A percentile compares a stretch with the other conserved stretches of the same genome.
Evolutionary conservation across 2,329 filamentous ascomycete species (phyloP).

Genomic region (Reticulascus tulasneorum): DNA sequence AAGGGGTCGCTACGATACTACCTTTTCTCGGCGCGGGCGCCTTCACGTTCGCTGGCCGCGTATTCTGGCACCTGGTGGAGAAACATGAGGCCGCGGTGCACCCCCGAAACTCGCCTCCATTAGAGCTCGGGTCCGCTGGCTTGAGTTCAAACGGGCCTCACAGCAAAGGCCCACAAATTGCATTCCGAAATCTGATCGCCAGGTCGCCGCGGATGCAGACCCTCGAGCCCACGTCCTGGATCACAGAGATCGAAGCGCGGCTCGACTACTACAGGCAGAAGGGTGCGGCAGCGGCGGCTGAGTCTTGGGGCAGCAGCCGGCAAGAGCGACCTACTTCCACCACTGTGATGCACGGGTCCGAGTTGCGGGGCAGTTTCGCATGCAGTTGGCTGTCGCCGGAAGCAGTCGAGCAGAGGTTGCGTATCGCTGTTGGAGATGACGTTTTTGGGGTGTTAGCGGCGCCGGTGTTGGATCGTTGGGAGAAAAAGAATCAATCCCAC

Average conservation of each 20-base stretch:
- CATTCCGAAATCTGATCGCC: slow-evolving; percentile 13
- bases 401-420: slow-evolving; percentile 2
- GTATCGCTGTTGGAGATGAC: slow-evolving; percentile 7
- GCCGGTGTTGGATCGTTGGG: slow-evolving; percentile 9
- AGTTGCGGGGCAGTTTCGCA: not conserved
- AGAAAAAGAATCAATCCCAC: slow-evolving; percentile 3
- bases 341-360: not conserved
- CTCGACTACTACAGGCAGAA: slow-evolving; percentile 16
- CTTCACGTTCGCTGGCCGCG: slow-evolving; percentile 19
- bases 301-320: slow-evolving; percentile 14
- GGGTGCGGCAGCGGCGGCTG: too few species aligned
- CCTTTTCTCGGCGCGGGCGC: slow-evolving; percentile 21
- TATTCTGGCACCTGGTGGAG: slow-evolving; percentile 23
- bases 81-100: slow-evolving; percentile 16
- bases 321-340: slow-evolving; percentile 3
- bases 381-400: slow-evolving; percentile 6
- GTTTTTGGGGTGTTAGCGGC: slow-evolving; percentile 8
- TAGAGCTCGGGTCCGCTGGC: too few species aligned
- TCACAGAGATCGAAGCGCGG: slow-evolving; percentile 19
- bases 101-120: slow-evolving; percentile 3
- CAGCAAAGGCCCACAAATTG: too few species aligned
- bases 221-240: slow-evolving; percentile 3
- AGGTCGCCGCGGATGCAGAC: slow-evolving; percentile 16
- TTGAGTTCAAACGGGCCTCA: slow-evolving; percentile 4
- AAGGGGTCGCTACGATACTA: slow-evolving; percentile 16